These are phyloP conservation scores for Eurotiales sp. DNA, from an alignment of 2,329 filamentous ascomycete species.

Conservation along the genomic window DNA sequence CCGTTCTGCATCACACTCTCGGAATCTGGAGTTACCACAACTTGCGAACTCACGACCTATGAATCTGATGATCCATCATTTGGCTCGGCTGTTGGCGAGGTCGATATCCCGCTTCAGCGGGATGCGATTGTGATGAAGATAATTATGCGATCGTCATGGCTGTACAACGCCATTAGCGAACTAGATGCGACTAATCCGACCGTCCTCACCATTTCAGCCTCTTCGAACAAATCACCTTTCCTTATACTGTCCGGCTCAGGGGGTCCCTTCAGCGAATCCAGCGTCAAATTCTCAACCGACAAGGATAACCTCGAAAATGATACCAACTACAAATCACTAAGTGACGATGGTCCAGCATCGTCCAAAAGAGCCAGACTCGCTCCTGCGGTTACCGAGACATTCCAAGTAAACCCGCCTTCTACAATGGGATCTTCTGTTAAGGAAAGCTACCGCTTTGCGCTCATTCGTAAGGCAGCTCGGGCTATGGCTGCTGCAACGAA, in stretches of 20 bases:
- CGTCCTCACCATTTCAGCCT: conserved; percentile 65
- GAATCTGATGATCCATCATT: conserved; percentile 68
- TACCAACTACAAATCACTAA: conserved; percentile 29
- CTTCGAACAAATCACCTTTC: conserved; percentile 59
- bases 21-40: conserved; percentile 82
- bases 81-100: conserved; percentile 24
- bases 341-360: conserved; percentile 34
- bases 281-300: conserved; percentile 57
- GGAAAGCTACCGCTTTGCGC: conserved; percentile 80
- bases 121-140: conserved; percentile 82
- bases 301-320: conserved; percentile 27
- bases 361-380: conserved; percentile 34
- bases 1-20: conserved; percentile 82
- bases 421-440: conserved; percentile 58
- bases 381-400: conserved; percentile 47
- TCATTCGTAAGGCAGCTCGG: conserved; percentile 78
- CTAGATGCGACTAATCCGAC: conserved; percentile 65
- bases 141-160: conserved; percentile 69
- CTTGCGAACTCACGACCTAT: conserved; percentile 86
- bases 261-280: conserved; percentile 56
- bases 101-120: conserved; percentile 76
- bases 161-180: conserved; percentile 50
- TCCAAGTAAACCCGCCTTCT: conserved; percentile 56
- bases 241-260: conserved; percentile 68
- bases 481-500: conserved; percentile 94